Conservation (phyloP, 129 eudicot species). For the Ambrosia trifida region DNA sequence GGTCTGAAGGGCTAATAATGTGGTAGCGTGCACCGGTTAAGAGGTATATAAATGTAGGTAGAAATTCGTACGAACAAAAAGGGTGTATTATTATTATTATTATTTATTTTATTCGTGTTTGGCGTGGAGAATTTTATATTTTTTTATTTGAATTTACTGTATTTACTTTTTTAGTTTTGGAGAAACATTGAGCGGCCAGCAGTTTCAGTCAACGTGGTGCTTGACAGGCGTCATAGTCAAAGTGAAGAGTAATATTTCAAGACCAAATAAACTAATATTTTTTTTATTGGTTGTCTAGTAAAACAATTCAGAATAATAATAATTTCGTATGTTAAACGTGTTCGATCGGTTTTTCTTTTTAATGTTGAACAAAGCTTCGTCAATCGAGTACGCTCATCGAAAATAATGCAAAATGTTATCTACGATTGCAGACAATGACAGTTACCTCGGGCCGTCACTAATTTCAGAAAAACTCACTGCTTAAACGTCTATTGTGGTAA, state of each 20-base stretch:
- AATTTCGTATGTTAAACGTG: too few relatives aligned
- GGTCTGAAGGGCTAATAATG: not conserved
- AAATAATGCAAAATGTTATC: too few relatives aligned
- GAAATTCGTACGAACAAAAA: conserved; percentile 19
- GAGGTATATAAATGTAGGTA: conserved; percentile 16
- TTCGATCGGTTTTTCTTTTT: too few relatives aligned
- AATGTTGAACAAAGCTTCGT: too few relatives aligned
- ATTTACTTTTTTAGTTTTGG: not conserved
- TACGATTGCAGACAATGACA: too few relatives aligned
- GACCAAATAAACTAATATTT: not conserved
- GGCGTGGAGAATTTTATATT: conserved; percentile 16
- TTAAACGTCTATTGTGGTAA: too few relatives aligned
- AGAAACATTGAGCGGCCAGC: conserved; percentile 27
- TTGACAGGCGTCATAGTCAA: conserved; percentile 2
- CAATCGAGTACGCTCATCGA: too few relatives aligned
- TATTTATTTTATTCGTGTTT: conserved; percentile 39
- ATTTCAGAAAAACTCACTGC: too few relatives aligned
- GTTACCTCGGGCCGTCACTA: too few relatives aligned
- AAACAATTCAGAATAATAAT: too few relatives aligned
- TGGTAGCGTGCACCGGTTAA: not conserved
- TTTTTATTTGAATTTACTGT: not conserved
- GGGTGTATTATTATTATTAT: conserved; percentile 18
- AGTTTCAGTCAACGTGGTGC: conserved; percentile 24
- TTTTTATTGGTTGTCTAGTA: too few relatives aligned
- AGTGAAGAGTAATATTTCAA: not conserved